Evolutionary conservation across 352 stramenopile genomes (phyloP), one percentile per base, ranked within the genome.

Genomic region (Phytopythium montanum): DNA sequence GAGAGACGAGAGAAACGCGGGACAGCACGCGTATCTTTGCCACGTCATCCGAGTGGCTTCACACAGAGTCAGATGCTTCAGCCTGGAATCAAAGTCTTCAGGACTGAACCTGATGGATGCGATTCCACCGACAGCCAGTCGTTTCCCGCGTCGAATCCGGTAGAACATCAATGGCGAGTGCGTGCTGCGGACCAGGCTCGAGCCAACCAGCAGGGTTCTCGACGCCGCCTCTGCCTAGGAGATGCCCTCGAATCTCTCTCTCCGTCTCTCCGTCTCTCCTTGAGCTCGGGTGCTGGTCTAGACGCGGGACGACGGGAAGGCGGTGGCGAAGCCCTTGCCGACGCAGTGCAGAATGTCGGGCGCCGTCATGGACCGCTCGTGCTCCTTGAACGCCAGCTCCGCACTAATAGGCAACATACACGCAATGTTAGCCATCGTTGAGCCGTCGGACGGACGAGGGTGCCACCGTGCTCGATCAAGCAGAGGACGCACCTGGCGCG

Each of bases 341-440:
- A 94, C 61, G 36, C 66, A 72, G 33, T 85, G 69, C 53, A 97
- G 72, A 19, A 96, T 68, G 57, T 97, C 89, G 0, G 89, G 87
- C 0, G 89, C 77, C 8, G 88, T 96, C 81, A 94, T 97, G 19
- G 81, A 79, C 19, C 89, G 85, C 21, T 74, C 57, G 52, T 95
- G 78, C 50, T 63, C 34, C 8, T 67, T 60, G 64, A 96, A 97
- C n/a, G 89, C 87, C 53, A 86, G 59, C 18, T 64, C 53, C 1
- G 78, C 68, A 38, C 85, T 90, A n/a, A n/a, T n/a, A n/a, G n/a
- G 21, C 7, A 29, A 5, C 41, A 28, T 3, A 29, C 8, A 5
- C 9, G 7, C 3, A 5, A 4, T 21, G 42, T 49, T 49, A 49
- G n/a, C 29, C 5, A 21, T 18, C 6, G 23, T 19, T 21, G n/a